A percentile compares a stretch with the other conserved stretches of the same genome.
Conservation (phyloP, 2,329 filamentous ascomycete genomes). For the Dendrostoma leiphaemia region DNA sequence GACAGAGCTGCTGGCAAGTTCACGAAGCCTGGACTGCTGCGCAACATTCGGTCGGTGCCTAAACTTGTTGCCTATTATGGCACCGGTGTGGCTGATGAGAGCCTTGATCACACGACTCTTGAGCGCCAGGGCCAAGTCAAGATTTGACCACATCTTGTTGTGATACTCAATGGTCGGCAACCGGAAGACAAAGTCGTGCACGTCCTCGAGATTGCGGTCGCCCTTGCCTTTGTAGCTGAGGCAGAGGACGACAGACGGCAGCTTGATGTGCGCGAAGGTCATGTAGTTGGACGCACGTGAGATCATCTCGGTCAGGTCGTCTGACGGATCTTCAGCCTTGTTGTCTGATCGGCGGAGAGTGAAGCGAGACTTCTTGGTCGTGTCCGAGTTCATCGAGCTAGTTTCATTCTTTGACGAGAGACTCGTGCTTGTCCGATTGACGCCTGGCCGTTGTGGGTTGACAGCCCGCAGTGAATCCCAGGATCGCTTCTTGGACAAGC, state of each 20-base stretch:
- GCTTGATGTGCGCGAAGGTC: slow-evolving; percentile 93
- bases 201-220: slow-evolving; percentile 92
- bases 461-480: slow-evolving; percentile 52
- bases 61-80: slow-evolving; percentile 97
- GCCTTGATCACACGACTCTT: slow-evolving; percentile 95
- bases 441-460: slow-evolving; percentile 39
- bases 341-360: slow-evolving; percentile 44
- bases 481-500: slow-evolving; percentile 51
- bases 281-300: slow-evolving; percentile 93
- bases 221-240: slow-evolving; percentile 96
- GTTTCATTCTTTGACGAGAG: slow-evolving; percentile 37
- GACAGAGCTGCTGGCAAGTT: slow-evolving; percentile 77
- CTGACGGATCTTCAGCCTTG: slow-evolving; percentile 65
- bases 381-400: slow-evolving; percentile 35
- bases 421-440: slow-evolving; percentile 47
- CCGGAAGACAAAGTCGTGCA: slow-evolving; percentile 96
- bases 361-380: slow-evolving; percentile 55
- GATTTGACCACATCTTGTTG: slow-evolving; percentile 99
- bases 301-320: slow-evolving; percentile 97
- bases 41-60: slow-evolving; percentile 80
- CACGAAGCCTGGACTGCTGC: slow-evolving; percentile 75
- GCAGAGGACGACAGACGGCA: slow-evolving; percentile 92
- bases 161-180: slow-evolving; percentile 92
- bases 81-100: slow-evolving; percentile 90
- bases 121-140: slow-evolving; percentile 86